These are phyloP conservation scores for Daedaleopsis nitida DNA, from an alignment of 768 basidiomycete genomes.

Conservation along the genomic window DNA sequence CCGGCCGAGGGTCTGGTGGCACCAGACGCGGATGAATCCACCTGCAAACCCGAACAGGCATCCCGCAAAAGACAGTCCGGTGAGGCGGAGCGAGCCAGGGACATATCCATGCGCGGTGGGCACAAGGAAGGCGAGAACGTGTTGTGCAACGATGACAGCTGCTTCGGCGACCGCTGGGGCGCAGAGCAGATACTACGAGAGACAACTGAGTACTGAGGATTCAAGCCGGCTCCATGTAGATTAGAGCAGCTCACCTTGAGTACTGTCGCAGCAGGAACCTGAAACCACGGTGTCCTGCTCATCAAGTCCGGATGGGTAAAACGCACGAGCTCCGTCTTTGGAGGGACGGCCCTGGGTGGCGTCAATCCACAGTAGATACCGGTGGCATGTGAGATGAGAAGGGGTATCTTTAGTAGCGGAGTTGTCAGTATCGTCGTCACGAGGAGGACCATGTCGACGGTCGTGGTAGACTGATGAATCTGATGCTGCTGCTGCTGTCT, in stretches of 20 bases:
- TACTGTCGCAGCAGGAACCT: background rate
- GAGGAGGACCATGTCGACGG: background rate
- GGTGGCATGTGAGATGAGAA: background rate
- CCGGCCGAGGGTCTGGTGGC: conserved; percentile 18
- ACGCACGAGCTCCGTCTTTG: background rate
- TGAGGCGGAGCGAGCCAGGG: background rate
- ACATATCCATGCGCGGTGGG: background rate
- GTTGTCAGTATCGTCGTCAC: background rate
- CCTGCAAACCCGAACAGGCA: background rate
- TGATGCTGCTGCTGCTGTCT: no score
- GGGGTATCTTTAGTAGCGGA: conserved; percentile 4
- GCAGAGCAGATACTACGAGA: background rate
- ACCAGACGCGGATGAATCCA: conserved; percentile 5
- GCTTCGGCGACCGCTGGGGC: background rate
- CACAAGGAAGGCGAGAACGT: background rate
- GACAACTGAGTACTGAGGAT: background rate
- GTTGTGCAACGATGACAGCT: background rate
- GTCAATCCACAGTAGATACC: background rate
- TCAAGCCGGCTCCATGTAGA: background rate
- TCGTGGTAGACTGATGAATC: no score
- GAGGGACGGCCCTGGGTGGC: background rate
- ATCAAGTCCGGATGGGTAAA: background rate
- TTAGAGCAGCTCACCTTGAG: background rate
- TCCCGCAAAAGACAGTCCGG: background rate
- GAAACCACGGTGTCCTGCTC: background rate